phyloP scores from a whole-genome alignment of 2,329 filamentous ascomycete species.

The Colletotrichum tamarilloi region DNA sequence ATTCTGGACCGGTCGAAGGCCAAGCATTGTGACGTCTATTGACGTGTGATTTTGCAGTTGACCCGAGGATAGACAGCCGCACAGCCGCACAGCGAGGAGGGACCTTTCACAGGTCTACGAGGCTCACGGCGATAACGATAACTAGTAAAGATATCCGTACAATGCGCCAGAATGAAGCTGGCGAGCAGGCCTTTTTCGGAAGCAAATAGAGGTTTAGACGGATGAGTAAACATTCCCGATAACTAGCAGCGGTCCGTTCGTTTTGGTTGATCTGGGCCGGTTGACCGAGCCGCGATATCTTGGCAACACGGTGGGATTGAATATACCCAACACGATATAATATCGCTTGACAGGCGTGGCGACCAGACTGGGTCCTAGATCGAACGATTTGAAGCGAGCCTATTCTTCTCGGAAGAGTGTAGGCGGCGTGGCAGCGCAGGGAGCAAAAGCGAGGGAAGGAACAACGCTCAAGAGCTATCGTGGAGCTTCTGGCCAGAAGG shows the following conservation, averaged over 20 bases:
- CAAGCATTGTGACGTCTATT: constrained; percentile 10
- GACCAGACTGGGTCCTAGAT: background rate
- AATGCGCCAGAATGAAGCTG: background rate
- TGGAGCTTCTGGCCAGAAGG: constrained; percentile 18
- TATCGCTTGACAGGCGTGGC: constrained; percentile 18
- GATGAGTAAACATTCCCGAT: background rate
- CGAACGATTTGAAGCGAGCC: constrained; percentile 21
- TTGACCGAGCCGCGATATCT: background rate
- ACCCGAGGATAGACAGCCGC: background rate
- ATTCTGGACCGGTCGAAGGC: constrained; percentile 2
- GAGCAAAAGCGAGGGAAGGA: background rate
- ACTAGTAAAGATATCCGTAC: background rate
- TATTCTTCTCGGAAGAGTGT: background rate
- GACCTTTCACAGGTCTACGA: background rate
- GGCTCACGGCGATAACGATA: background rate
- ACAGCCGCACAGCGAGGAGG: background rate
- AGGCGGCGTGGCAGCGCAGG: background rate
- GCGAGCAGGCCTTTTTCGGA: background rate
- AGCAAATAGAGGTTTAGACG: background rate
- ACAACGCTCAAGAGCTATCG: constrained; percentile 14
- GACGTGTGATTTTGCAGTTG: background rate
- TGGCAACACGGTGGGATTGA: background rate
- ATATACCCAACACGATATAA: constrained; percentile 21
- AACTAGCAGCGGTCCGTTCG: background rate
- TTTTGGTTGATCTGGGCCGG: background rate